Conservation (phyloP, 2,329 filamentous ascomycete species). For the Fusarium lyarnte region DNA sequence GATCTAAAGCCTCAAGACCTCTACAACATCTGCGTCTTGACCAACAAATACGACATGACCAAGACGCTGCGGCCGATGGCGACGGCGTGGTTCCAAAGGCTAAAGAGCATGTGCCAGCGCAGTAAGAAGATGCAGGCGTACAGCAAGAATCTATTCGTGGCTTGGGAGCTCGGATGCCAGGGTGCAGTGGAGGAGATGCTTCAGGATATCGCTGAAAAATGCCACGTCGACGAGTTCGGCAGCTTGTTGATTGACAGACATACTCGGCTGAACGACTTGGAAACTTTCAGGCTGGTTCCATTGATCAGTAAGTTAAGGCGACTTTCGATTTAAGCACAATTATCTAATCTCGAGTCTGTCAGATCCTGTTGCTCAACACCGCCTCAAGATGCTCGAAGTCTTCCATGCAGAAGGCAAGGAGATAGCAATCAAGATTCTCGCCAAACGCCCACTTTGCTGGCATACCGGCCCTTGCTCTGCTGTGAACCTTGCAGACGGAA, state of each 20-base stretch:
- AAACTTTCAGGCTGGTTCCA: neutral
- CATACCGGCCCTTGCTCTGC: neutral
- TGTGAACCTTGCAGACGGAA: neutral
- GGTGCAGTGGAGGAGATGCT: neutral
- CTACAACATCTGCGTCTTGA: neutral
- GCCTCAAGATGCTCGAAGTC: neutral
- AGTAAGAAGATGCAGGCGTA: neutral
- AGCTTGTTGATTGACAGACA: neutral
- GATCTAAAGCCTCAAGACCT: neutral
- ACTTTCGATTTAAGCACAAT: neutral
- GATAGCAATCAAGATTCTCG: neutral
- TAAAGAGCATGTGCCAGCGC: neutral
- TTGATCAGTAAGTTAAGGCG: neutral
- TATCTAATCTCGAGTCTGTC: neutral
- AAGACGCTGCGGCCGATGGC: neutral
- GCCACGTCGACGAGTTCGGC: neutral
- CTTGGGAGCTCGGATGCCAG: neutral
- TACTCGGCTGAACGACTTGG: neutral
- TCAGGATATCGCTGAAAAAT: neutral
- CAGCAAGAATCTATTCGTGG: neutral
- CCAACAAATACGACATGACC: constrained; percentile 2
- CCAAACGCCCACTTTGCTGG: neutral
- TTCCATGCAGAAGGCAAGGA: neutral
- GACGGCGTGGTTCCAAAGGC: neutral
- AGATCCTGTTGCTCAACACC: neutral